These are phyloP conservation scores for Cladophialophora bantiana DNA, from an alignment of 2,329 filamentous ascomycete species.

Conservation along the genomic window DNA sequence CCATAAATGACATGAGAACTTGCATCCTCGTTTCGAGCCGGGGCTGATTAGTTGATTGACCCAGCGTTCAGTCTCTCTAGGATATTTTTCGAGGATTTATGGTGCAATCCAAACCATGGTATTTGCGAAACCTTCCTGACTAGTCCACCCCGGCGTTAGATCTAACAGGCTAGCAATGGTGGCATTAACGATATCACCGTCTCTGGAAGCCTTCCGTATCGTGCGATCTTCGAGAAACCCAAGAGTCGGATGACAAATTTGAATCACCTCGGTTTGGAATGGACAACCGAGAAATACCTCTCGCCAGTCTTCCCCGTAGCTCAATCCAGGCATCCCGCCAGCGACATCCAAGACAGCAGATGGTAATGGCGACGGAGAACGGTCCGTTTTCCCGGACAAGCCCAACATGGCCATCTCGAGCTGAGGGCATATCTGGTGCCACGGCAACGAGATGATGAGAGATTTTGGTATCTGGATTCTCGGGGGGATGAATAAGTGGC, in stretches of 20 bases:
- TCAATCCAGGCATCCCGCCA: not conserved
- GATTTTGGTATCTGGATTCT: not conserved
- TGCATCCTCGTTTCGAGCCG: constrained; percentile 11
- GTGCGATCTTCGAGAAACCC: not conserved
- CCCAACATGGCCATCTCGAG: not conserved
- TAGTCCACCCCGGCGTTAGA: not conserved
- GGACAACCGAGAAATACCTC: not conserved
- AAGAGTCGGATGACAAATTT: not conserved
- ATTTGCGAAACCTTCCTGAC: not conserved
- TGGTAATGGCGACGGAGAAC: constrained; percentile 10
- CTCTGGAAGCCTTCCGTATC: not conserved
- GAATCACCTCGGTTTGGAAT: not conserved
- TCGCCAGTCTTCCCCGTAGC: not conserved
- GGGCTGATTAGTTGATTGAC: constrained; percentile 12
- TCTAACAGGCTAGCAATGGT: constrained; percentile 6
- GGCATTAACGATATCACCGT: not conserved
- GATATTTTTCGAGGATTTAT: not conserved
- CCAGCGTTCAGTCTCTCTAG: not conserved
- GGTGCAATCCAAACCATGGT: not conserved
- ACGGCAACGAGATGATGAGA: constrained; percentile 10
- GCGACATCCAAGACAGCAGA: not conserved
- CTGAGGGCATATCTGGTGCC: constrained; percentile 8
- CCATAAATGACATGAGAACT: constrained; percentile 9
- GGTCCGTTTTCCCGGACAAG: not conserved
- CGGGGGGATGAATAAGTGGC: not conserved